Conservation (phyloP, 192 early-diverging fungal species). For the Gamsiella multidivaricata region DNA sequence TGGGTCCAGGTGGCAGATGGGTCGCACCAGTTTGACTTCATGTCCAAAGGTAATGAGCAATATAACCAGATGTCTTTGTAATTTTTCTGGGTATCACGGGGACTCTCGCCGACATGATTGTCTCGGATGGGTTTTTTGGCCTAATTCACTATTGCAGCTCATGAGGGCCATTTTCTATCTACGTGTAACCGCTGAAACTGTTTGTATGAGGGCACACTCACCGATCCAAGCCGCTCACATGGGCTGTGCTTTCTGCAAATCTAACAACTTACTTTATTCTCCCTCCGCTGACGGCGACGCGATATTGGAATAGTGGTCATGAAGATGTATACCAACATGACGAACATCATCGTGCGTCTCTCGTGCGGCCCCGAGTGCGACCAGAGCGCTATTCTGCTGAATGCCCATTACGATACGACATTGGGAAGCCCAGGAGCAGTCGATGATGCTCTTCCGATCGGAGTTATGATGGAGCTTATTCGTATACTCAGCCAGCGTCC, state of each 20-base stretch:
- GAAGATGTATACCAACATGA: conserved; percentile 75
- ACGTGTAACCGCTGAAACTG: too few relatives aligned
- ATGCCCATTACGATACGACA: conserved; percentile 76
- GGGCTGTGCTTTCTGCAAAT: too few relatives aligned
- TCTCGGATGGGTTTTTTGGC: too few relatives aligned
- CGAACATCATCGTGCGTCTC: conserved; percentile 74
- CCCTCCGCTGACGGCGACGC: not conserved
- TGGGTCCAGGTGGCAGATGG: conserved; percentile 69
- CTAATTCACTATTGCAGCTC: too few relatives aligned
- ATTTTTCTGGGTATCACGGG: too few relatives aligned
- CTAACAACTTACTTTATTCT: too few relatives aligned
- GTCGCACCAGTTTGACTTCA: conserved; percentile 76
- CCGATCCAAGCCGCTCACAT: too few relatives aligned
- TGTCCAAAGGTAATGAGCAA: conserved; percentile 67
- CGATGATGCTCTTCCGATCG: conserved; percentile 74
- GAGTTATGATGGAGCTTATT: conserved; percentile 76
- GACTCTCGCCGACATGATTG: too few relatives aligned
- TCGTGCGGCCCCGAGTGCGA: conserved; percentile 74
- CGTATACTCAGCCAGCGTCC: conserved; percentile 58
- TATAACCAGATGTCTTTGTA: too few relatives aligned
- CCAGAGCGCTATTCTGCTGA: conserved; percentile 70
- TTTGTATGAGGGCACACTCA: too few relatives aligned
- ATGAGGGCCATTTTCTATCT: too few relatives aligned
- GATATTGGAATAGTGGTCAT: conserved; percentile 55
- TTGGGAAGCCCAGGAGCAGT: conserved; percentile 64